Percentiles rank a stretch among this genome's conserved stretches.
These are phyloP conservation scores for Pyrenophora seminiperda DNA, from an alignment of 2,329 filamentous ascomycete species.

Conservation along the genomic window DNA sequence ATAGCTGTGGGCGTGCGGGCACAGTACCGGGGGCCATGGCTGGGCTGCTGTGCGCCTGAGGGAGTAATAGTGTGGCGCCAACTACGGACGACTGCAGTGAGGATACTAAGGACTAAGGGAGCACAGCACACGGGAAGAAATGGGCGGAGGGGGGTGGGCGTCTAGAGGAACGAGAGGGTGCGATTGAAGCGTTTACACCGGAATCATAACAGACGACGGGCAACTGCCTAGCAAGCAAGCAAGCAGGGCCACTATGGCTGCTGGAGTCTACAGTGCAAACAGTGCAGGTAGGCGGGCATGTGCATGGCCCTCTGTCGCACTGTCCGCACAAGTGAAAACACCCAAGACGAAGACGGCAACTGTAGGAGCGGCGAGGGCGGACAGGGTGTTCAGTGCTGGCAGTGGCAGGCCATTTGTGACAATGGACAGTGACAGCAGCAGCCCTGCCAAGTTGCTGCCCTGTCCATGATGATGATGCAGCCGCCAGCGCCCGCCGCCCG, in stretches of 20 bases:
- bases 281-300: conserved; percentile 1
- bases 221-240: conserved; percentile 9
- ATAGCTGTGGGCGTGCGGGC: no score
- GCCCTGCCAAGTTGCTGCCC: no score
- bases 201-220: conserved; percentile 25
- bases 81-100: conserved; percentile 3
- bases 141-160: conserved; percentile 9
- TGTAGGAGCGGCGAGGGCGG: background rate
- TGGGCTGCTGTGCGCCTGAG: conserved; percentile 10
- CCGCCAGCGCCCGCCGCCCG: conserved; percentile 6
- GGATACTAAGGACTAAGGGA: background rate
- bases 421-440: conserved; percentile 2
- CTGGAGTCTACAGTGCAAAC: background rate
- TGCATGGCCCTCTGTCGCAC: background rate
- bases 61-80: conserved; percentile 5
- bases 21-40: conserved; percentile 33
- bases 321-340: background rate
- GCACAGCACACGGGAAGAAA: conserved; percentile 11
- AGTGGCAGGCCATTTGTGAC: no score
- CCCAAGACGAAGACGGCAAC: background rate
- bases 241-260: conserved; percentile 3
- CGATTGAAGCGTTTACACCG: conserved; percentile 19
- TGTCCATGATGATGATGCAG: conserved; percentile 11
- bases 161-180: conserved; percentile 11
- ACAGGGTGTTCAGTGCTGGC: no score